Conservation (phyloP, 2,329 filamentous ascomycete genomes). For the Byssoonygena ceratinophila region DNA sequence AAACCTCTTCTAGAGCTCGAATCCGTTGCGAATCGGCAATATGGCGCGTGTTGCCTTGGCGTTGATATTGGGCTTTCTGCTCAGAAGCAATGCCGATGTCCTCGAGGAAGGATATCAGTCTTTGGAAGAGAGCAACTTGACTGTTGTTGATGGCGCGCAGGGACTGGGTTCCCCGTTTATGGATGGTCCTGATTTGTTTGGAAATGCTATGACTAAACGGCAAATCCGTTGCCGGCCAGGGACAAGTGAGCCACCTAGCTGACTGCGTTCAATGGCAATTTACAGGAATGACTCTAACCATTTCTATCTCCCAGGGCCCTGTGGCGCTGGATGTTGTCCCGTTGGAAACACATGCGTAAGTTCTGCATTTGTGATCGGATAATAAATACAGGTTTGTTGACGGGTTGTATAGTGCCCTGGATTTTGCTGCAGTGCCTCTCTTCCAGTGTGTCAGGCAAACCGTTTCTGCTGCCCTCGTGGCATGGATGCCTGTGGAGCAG, state of each 20-base stretch:
- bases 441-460: slow-evolving; percentile 3
- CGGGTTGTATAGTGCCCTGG: neutral
- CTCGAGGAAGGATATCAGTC: neutral
- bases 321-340: neutral
- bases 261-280: neutral
- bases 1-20: neutral
- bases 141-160: neutral
- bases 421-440: neutral
- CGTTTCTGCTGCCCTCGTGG: slow-evolving; percentile 3
- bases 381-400: neutral
- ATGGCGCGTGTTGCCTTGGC: neutral
- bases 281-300: neutral
- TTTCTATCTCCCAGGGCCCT: neutral
- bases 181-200: neutral
- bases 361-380: neutral
- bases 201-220: neutral
- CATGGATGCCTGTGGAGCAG: neutral
- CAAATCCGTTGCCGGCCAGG: slow-evolving; percentile 2
- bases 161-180: neutral
- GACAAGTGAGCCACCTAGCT: neutral
- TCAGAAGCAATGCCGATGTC: neutral
- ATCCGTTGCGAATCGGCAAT: neutral
- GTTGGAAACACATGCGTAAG: neutral
- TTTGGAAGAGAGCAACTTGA: neutral
- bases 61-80: neutral